Percentiles rank a stretch among this genome's conserved stretches.
Conservation (phyloP, 2,329 filamentous ascomycete genomes). For the Aspergillus eucalypticola region DNA sequence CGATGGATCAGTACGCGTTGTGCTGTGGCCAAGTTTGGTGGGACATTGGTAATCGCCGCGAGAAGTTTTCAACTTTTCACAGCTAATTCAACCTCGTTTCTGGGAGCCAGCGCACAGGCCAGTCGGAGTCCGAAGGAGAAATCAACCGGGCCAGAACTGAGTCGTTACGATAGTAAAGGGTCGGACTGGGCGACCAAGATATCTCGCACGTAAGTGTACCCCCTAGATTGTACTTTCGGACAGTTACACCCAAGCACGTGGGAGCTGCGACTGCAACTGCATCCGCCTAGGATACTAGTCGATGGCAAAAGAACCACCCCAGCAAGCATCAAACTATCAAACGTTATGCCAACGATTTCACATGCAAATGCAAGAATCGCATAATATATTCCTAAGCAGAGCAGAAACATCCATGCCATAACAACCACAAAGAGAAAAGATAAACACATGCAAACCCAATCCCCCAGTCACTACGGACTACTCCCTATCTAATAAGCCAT, state of each 20-base stretch:
- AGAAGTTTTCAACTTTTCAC: neutral
- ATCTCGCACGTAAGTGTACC: neutral
- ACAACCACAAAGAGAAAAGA: neutral
- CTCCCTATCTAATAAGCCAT: conserved; percentile 9
- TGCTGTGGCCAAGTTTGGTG: neutral
- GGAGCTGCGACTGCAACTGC: neutral
- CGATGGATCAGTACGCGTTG: conserved; percentile 9
- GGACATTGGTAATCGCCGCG: neutral
- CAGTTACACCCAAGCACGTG: neutral
- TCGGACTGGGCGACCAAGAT: neutral
- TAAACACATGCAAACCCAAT: no score
- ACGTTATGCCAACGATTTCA: no score
- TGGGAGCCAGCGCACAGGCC: neutral
- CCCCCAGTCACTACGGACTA: neutral
- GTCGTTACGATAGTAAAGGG: neutral
- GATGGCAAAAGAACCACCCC: no score
- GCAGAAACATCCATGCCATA: neutral
- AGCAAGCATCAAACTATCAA: no score
- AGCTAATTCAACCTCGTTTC: neutral
- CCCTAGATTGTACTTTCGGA: no score
- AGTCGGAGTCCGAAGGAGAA: neutral
- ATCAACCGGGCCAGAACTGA: neutral
- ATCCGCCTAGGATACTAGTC: neutral
- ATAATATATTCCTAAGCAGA: neutral
- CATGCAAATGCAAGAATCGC: neutral